These are phyloP conservation scores for Candida gigantensis DNA, from an alignment of 1,139 yeast genomes.

Conservation along the genomic window DNA sequence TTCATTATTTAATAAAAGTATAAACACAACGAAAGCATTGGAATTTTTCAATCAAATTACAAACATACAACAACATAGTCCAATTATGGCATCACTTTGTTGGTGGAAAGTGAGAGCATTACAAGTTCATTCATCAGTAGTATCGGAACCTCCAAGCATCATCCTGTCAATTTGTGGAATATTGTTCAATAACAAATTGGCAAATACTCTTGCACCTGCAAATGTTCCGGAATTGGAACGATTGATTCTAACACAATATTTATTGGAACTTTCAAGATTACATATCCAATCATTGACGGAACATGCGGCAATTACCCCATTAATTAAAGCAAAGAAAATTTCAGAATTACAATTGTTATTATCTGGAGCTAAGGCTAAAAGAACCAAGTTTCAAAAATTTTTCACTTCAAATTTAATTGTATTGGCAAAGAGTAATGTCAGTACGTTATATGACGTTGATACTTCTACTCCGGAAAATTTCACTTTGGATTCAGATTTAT, in stretches of 20 bases:
- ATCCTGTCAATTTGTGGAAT: slow-evolving; percentile 43
- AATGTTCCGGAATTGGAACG: slow-evolving; percentile 29
- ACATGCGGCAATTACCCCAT: slow-evolving; percentile 52
- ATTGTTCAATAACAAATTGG: slow-evolving; percentile 35
- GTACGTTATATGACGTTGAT: slow-evolving; percentile 23
- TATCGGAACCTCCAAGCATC: slow-evolving; percentile 57
- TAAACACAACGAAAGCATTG: slow-evolving; percentile 21
- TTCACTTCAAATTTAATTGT: slow-evolving; percentile 76
- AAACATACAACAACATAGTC: slow-evolving; percentile 21
- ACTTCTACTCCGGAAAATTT: slow-evolving; percentile 50
- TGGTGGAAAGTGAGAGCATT: slow-evolving; percentile 79
- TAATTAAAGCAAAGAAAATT: slow-evolving; percentile 52
- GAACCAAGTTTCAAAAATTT: slow-evolving; percentile 79
- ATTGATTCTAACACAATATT: slow-evolving; percentile 48
- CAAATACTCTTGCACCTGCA: slow-evolving; percentile 31
- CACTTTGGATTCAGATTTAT: slow-evolving; percentile 71
- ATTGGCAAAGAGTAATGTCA: slow-evolving; percentile 61
- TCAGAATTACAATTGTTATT: slow-evolving; percentile 66
- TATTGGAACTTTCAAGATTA: slow-evolving; percentile 67
- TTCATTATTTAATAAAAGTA: slow-evolving; percentile 22
- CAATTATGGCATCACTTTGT: slow-evolving; percentile 47
- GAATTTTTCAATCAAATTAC: slow-evolving; percentile 23
- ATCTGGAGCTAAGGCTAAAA: slow-evolving; percentile 86
- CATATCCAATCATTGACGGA: slow-evolving; percentile 63
- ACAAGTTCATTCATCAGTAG: slow-evolving; percentile 60